A percentile compares a stretch with the other conserved stretches of the same genome.
Conservation (phyloP, 2,329 filamentous ascomycete genomes). For the Helicocarpus griseus region DNA sequence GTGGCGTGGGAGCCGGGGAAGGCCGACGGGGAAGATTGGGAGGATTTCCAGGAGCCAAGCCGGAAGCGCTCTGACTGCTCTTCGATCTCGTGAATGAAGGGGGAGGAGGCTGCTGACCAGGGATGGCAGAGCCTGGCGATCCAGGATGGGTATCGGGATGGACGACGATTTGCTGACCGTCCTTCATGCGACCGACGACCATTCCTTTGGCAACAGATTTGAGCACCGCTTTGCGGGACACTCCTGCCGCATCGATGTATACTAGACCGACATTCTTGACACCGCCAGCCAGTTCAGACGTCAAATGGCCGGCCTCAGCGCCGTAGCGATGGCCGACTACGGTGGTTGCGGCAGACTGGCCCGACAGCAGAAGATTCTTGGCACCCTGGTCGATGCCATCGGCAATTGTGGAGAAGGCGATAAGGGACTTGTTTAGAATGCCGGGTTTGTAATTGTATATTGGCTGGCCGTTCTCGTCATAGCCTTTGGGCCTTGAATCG, state of each 20-base stretch:
- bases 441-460: conserved; percentile 69
- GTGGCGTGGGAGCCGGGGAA: conserved; percentile 29
- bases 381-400: conserved; percentile 88
- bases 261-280: conserved; percentile 95
- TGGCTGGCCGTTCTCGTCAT: conserved; percentile 60
- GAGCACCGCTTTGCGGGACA: conserved; percentile 77
- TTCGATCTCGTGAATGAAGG: conserved; percentile 16
- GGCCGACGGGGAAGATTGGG: conserved; percentile 16
- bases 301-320: conserved; percentile 68
- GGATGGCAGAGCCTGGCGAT: background rate
- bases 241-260: conserved; percentile 92
- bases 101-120: conserved; percentile 7
- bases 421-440: conserved; percentile 87
- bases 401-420: conserved; percentile 89
- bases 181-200: conserved; percentile 45
- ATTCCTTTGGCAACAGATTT: conserved; percentile 96
- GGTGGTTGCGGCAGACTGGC: conserved; percentile 68
- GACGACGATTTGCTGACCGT: conserved; percentile 40
- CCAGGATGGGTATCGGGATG: conserved; percentile 27
- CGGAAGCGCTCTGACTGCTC: conserved; percentile 1
- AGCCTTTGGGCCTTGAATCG: conserved; percentile 45
- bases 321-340: conserved; percentile 89
- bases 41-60: background rate
- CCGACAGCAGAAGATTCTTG: conserved; percentile 63
- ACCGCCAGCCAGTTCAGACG: conserved; percentile 66